Evolutionary conservation across 805 yeast species (phyloP), one percentile per base, ranked within the genome.

Genomic region (Candida orba): DNA sequence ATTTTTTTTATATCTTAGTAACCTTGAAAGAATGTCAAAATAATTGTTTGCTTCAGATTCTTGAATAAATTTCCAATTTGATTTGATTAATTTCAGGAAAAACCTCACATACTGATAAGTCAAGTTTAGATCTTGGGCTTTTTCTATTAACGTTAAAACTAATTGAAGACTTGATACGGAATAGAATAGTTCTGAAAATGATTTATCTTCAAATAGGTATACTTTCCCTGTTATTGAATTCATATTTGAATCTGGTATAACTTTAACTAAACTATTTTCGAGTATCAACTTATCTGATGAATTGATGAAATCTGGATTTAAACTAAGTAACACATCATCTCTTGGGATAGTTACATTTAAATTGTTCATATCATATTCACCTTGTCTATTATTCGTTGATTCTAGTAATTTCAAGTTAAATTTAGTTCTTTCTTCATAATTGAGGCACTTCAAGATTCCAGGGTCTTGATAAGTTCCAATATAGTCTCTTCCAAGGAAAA

Each of bases 21-120:
- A 54, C 0, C 81, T 71, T 0, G 75, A 71, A 2, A 84, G 55
- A 3, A 81, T 68, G 23, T 76, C 77, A 52, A 78, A 84, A 1
- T 89, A 89, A 49, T 73, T 74, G 4, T 67, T 64, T 15, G 71
- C 65, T 50, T 80, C 86, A 54, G 82, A 75, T 47, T 81, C 87
- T 39, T 72, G 71, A 25, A 68, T 59, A 41, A 73, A 62, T 34
- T 79, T 65, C 73, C 81, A 70, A 47, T 75, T 70, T 27, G 65
- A 63, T n/a, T 65, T 58, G 10, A 81, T 56, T 1, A 75, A 37
- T 13, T 58, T 55, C 29, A 81, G 67, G 3, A 81, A 59, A 1
- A 75, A 44, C 2, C 63, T 57, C 7, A 79, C 47, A 1, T 71
- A 53, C 6, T 55, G 50, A 12, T 61, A 56, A 9, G 77, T 50